phyloP scores from a whole-genome alignment of 306 rosid species.

The Lagenaria siceraria region DNA sequence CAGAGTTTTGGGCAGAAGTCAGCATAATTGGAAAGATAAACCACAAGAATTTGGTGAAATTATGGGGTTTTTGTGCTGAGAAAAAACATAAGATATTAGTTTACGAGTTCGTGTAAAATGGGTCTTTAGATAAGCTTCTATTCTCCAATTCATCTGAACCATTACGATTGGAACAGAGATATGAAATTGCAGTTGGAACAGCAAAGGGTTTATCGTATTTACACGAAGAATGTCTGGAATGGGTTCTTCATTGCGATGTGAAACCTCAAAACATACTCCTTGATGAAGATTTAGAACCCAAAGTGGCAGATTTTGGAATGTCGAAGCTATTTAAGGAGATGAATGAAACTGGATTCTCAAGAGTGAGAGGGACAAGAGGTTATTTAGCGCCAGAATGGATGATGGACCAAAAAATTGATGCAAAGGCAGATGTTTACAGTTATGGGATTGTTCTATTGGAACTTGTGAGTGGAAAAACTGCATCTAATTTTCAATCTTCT shows the following conservation, averaged over 20 bases:
- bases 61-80: conserved; percentile 30
- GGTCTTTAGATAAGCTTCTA: conserved; percentile 25
- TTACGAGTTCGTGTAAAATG: conserved; percentile 21
- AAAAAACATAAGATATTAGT: conserved; percentile 24
- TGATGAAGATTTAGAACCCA: conserved; percentile 13
- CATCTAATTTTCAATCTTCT: conserved; percentile 4
- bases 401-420: conserved; percentile 20
- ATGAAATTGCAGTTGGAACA: conserved; percentile 27
- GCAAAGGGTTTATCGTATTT: conserved; percentile 32
- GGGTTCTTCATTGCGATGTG: conserved; percentile 30
- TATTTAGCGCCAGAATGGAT: conserved; percentile 39
- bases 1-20: conserved; percentile 39
- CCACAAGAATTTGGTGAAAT: conserved; percentile 28
- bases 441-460: conserved; percentile 31
- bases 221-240: conserved; percentile 37
- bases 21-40: conserved; percentile 31
- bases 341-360: conserved; percentile 13
- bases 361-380: conserved; percentile 29
- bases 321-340: conserved; percentile 25
- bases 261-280: conserved; percentile 36
- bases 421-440: conserved; percentile 36
- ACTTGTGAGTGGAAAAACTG: conserved; percentile 22
- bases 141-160: conserved; percentile 4
- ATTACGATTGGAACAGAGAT: conserved; percentile 18
- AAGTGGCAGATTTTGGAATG: conserved; percentile 35